Conservation (phyloP, 768 basidiomycete genomes). For the Kwoniella dendrophila region DNA sequence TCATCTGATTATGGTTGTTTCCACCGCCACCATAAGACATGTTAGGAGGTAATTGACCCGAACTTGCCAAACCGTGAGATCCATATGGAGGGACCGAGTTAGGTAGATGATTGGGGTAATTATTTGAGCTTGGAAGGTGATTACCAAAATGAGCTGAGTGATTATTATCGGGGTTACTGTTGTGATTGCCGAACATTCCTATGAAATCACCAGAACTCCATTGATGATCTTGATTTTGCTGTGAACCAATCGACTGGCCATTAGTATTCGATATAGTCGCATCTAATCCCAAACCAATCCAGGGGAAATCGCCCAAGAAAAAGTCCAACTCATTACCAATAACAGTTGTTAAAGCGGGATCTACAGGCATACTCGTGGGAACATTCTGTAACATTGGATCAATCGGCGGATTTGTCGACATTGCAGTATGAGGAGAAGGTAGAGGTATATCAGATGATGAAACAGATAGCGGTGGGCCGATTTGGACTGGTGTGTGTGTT, state of each 20-base stretch:
- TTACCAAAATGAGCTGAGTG: neutral
- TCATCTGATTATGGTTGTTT: neutral
- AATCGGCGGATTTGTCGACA: neutral
- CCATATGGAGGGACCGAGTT: too few species aligned
- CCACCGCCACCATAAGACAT: conserved; percentile 6
- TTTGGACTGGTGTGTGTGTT: neutral
- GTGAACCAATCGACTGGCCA: neutral
- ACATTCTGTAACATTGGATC: conserved; percentile 6
- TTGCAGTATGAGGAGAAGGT: neutral
- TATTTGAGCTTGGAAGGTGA: too few species aligned
- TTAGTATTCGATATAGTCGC: neutral
- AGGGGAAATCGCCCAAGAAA: conserved; percentile 30
- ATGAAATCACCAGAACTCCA: neutral
- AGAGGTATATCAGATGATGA: conserved; percentile 7
- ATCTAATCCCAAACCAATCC: conserved; percentile 19
- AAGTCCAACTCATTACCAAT: conserved; percentile 24
- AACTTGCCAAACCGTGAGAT: too few species aligned
- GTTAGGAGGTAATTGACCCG: neutral
- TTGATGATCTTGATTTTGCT: neutral
- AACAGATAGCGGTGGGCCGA: neutral
- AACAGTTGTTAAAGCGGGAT: conserved; percentile 8
- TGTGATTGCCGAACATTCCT: neutral
- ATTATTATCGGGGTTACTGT: neutral
- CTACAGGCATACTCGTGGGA: conserved; percentile 19
- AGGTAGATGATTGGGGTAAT: too few species aligned